phyloP scores from a whole-genome alignment of 345 rosid genomes.

The Carallia pectinifolia region DNA sequence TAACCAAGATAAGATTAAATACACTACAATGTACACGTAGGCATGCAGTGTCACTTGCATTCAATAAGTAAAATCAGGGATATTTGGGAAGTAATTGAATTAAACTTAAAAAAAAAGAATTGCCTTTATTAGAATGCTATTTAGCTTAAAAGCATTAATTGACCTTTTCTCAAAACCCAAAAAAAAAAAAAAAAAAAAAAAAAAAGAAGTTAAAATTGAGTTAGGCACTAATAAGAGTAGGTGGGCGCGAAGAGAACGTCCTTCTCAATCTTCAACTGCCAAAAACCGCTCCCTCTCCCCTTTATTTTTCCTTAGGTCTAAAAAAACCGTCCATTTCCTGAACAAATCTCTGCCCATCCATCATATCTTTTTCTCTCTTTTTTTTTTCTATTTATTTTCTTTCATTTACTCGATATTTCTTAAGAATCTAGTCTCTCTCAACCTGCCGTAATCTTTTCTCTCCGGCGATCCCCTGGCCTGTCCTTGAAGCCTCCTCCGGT shows the following conservation, averaged over 20 bases:
- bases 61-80: too few relatives aligned
- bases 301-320: neutral
- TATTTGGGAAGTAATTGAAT: too few relatives aligned
- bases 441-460: slow-evolving; percentile 3
- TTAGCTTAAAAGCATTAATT: too few relatives aligned
- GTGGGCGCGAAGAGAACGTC: slow-evolving; percentile 87
- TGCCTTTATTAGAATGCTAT: too few relatives aligned
- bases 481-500: neutral
- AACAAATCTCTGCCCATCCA: too few relatives aligned
- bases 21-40: too few relatives aligned
- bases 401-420: neutral
- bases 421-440: neutral
- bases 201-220: neutral
- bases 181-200: too few relatives aligned
- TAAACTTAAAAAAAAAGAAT: too few relatives aligned
- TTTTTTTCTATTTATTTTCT: too few relatives aligned
- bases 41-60: too few relatives aligned
- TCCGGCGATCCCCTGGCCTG: neutral
- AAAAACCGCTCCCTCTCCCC: slow-evolving; percentile 31
- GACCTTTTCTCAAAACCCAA: too few relatives aligned
- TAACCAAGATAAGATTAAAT: too few relatives aligned
- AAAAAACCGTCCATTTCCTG: neutral
- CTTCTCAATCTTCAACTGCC: slow-evolving; percentile 19
- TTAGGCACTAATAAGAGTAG: slow-evolving; percentile 23
- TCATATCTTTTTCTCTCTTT: neutral